phyloP scores from a whole-genome alignment of 441 rosid species.

The Mallotus repandus region DNA sequence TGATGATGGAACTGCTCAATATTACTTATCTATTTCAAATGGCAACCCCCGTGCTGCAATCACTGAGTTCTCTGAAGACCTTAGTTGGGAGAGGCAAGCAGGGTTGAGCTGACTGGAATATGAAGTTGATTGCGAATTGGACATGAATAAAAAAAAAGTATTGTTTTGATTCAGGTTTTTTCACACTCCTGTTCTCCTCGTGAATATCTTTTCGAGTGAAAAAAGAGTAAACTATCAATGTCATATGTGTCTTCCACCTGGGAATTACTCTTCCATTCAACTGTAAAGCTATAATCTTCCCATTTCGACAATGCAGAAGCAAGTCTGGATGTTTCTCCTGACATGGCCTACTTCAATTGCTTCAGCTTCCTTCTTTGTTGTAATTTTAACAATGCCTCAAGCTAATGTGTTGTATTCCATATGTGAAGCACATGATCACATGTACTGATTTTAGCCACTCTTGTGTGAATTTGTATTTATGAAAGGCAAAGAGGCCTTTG shows the following conservation, averaged over 20 bases:
- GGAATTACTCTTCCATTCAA: not conserved
- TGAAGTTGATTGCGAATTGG: not conserved
- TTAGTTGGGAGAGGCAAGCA: slow-evolving; percentile 67
- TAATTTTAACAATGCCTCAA: not conserved
- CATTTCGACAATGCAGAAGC: not conserved
- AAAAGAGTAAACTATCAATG: not conserved
- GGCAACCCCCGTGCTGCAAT: slow-evolving; percentile 83
- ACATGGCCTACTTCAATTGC: slow-evolving; percentile 4
- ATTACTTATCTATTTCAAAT: slow-evolving; percentile 72
- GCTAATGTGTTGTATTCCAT: not conserved
- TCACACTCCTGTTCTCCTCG: not conserved
- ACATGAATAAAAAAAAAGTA: not conserved
- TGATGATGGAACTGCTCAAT: slow-evolving; percentile 80
- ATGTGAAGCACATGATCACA: not conserved
- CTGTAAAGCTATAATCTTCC: not conserved
- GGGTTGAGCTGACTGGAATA: slow-evolving; percentile 37
- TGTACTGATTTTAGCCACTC: not conserved
- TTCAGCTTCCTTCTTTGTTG: not conserved
- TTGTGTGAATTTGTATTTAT: not conserved
- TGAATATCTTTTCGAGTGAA: not conserved
- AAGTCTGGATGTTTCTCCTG: not conserved
- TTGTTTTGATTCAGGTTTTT: not conserved
- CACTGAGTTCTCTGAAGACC: slow-evolving; percentile 60
- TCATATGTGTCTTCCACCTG: not conserved
- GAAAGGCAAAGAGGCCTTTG: not conserved